A percentile compares a stretch with the other conserved stretches of the same genome.
These are phyloP conservation scores for Penstemon barbatus DNA, from an alignment of 257 asterid species.

Conservation along the genomic window DNA sequence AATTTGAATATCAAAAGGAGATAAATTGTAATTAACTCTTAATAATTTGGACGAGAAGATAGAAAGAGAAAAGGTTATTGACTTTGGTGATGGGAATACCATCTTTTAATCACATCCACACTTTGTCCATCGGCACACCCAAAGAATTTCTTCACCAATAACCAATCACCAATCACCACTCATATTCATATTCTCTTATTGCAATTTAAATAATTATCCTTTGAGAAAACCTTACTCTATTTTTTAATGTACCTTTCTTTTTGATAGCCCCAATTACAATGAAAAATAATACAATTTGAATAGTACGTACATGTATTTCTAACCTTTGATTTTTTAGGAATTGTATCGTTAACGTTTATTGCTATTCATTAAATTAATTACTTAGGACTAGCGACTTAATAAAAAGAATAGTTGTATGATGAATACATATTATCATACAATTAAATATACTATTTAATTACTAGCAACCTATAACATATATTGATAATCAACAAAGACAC, in stretches of 20 bases:
- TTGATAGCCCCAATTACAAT: background rate
- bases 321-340: background rate
- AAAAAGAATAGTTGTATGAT: too few relatives aligned
- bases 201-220: slow-evolving; percentile 26
- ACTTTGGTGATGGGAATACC: slow-evolving; percentile 18
- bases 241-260: background rate
- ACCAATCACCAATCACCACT: slow-evolving; percentile 18
- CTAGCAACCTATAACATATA: too few relatives aligned
- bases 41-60: background rate
- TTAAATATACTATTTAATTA: too few relatives aligned
- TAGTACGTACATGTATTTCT: background rate
- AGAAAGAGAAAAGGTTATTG: background rate
- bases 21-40: background rate
- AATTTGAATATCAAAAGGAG: too few relatives aligned
- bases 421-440: too few relatives aligned
- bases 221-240: background rate
- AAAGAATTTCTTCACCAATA: slow-evolving; percentile 29
- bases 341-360: too few relatives aligned
- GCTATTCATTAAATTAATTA: too few relatives aligned
- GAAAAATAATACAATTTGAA: background rate
- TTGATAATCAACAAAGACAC: too few relatives aligned
- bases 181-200: slow-evolving; percentile 32
- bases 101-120: slow-evolving; percentile 35
- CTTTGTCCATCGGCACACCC: slow-evolving; percentile 27
- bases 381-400: too few relatives aligned